Conservation (phyloP, 176 grass and related monocot genomes). For the Chrysopogon serrulatus region DNA sequence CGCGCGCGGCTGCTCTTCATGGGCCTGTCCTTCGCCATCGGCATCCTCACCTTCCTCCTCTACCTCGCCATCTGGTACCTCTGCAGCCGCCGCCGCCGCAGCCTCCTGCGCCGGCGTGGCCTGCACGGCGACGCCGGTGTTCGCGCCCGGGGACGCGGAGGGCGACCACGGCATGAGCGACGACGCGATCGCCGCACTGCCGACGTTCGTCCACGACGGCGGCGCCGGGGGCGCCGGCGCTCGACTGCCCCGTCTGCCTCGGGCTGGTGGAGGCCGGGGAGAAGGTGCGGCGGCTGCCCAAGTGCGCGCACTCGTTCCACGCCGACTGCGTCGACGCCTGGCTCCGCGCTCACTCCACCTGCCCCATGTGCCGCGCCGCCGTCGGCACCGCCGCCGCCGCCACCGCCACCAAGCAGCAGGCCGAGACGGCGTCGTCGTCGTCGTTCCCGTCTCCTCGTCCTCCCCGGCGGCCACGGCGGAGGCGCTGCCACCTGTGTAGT, state of each 20-base stretch:
- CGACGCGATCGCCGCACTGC: constrained; percentile 43
- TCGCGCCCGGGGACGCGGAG: background rate
- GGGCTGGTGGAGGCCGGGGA: constrained; percentile 50
- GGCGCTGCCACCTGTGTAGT: constrained; percentile 26
- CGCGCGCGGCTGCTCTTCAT: constrained; percentile 51
- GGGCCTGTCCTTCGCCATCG: constrained; percentile 70
- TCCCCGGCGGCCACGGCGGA: background rate
- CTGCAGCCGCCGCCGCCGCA: constrained; percentile 5
- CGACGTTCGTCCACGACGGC: constrained; percentile 10
- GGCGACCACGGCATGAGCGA: constrained; percentile 13
- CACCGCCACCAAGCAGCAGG: background rate
- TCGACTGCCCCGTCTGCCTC: constrained; percentile 62
- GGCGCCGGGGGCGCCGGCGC: background rate
- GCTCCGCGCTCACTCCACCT: constrained; percentile 48
- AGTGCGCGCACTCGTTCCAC: constrained; percentile 72
- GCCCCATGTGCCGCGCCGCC: constrained; percentile 67
- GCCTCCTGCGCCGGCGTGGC: background rate
- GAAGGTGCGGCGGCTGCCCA: constrained; percentile 49
- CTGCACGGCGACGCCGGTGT: background rate
- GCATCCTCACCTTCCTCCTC: constrained; percentile 56
- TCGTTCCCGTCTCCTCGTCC: background rate
- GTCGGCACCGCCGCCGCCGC: constrained; percentile 11
- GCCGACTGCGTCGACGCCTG: constrained; percentile 67
- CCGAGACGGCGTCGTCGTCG: background rate
- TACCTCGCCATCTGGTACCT: constrained; percentile 59